Percentiles rank a stretch among this genome's conserved stretches.
Conservation (phyloP, 257 asterid genomes). For the Ballota nigra region DNA sequence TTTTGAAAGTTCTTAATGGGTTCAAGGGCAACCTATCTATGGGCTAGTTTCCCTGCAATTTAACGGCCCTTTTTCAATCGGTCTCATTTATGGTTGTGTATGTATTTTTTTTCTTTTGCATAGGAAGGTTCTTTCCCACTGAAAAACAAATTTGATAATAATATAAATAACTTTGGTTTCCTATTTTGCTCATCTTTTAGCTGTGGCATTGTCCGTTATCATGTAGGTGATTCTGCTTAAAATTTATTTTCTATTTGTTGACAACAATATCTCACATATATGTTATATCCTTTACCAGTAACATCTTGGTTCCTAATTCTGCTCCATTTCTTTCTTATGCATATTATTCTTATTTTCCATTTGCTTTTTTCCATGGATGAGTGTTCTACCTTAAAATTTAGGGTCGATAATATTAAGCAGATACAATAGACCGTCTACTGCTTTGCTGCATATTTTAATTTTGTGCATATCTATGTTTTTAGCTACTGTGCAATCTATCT, state of each 20-base stretch:
- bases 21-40: not conserved
- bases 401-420: not conserved
- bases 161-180: too few relatives aligned
- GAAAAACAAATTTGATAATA: too few relatives aligned
- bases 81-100: too few relatives aligned
- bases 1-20: not conserved
- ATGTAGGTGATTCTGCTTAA: too few relatives aligned
- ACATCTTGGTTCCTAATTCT: conserved; percentile 3
- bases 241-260: too few relatives aligned
- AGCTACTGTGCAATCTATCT: not conserved
- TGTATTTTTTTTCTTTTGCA: too few relatives aligned
- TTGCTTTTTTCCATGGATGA: not conserved
- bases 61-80: too few relatives aligned
- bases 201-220: too few relatives aligned
- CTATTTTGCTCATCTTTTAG: too few relatives aligned
- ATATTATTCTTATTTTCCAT: not conserved
- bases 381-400: not conserved
- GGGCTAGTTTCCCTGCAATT: too few relatives aligned
- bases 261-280: too few relatives aligned
- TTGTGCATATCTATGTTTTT: not conserved
- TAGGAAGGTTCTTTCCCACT: too few relatives aligned
- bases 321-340: not conserved
- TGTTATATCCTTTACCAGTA: not conserved
- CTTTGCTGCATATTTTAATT: not conserved
- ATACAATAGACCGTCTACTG: not conserved